A percentile compares a stretch with the other conserved stretches of the same genome.
phyloP scores from a whole-genome alignment of 495 filamentous ascomycete species.

The Rostrohypoxylon terebratum region DNA sequence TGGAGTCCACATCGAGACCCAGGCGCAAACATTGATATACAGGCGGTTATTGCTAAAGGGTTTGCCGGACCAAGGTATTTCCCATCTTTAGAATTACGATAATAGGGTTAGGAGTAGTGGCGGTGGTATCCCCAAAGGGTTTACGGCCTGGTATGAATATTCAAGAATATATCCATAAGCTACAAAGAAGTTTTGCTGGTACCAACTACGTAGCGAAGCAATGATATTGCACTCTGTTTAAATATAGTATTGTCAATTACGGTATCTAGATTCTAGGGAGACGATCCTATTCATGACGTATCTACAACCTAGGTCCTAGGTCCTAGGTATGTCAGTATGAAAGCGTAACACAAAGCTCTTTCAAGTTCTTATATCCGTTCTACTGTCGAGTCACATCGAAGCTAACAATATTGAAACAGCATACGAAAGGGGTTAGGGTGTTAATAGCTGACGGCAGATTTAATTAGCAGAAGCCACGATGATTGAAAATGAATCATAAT shows the following conservation, averaged over 20 bases:
- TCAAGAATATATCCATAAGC: constrained; percentile 7
- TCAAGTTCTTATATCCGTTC: not conserved
- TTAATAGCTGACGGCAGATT: not conserved
- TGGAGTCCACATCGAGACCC: constrained; percentile 75
- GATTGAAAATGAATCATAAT: constrained; percentile 49
- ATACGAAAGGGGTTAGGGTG: not conserved
- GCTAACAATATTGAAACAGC: not conserved
- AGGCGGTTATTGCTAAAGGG: constrained; percentile 81
- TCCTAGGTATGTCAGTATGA: not conserved
- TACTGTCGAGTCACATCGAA: constrained; percentile 8
- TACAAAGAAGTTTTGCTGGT: not conserved
- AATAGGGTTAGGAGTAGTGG: constrained; percentile 23
- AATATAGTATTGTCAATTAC: no score
- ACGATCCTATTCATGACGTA: no score
- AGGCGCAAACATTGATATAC: constrained; percentile 82
- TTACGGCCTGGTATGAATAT: constrained; percentile 10
- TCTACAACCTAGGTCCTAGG: not conserved
- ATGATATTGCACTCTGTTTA: not conserved
- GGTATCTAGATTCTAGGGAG: no score
- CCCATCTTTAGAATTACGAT: constrained; percentile 65
- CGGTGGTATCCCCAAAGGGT: not conserved
- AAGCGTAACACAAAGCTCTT: not conserved
- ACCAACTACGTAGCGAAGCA: not conserved
- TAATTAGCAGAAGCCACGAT: constrained; percentile 2
- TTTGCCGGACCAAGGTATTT: constrained; percentile 87